phyloP scores from a whole-genome alignment of 176 grass and related monocot genomes.

The Carex cristatella region DNA sequence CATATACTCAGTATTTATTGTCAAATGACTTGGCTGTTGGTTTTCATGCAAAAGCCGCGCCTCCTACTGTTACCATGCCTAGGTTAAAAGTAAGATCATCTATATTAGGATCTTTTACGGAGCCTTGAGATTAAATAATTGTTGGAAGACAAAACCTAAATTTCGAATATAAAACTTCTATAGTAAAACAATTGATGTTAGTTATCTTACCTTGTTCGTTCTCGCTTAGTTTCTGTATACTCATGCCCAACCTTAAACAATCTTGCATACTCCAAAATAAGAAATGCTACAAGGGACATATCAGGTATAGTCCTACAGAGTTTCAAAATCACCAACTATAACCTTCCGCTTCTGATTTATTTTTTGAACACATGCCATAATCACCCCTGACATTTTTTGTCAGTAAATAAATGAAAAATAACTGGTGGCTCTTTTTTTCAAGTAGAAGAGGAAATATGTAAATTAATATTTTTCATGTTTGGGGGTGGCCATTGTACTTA shows the following conservation, averaged over 20 bases:
- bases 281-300: neutral
- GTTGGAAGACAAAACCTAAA: neutral
- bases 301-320: neutral
- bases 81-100: conserved; percentile 60
- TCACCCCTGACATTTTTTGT: neutral
- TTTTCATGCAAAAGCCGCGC: conserved; percentile 95
- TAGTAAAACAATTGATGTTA: neutral
- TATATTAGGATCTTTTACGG: neutral
- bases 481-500: too few relatives aligned
- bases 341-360: neutral
- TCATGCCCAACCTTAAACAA: neutral
- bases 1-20: conserved; percentile 77
- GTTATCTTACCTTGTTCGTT: neutral
- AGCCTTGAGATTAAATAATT: neutral
- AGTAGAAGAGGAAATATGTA: neutral
- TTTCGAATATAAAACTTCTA: neutral
- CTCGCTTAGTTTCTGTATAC: neutral
- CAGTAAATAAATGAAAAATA: neutral
- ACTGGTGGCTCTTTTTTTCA: neutral
- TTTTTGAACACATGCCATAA: neutral
- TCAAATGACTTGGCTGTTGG: conserved; percentile 48
- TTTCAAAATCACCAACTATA: neutral
- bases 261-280: neutral
- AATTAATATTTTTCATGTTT: neutral
- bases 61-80: conserved; percentile 93